phyloP scores from a whole-genome alignment of 169 alveolate genomes.

The Plasmodium cynomolgi region DNA sequence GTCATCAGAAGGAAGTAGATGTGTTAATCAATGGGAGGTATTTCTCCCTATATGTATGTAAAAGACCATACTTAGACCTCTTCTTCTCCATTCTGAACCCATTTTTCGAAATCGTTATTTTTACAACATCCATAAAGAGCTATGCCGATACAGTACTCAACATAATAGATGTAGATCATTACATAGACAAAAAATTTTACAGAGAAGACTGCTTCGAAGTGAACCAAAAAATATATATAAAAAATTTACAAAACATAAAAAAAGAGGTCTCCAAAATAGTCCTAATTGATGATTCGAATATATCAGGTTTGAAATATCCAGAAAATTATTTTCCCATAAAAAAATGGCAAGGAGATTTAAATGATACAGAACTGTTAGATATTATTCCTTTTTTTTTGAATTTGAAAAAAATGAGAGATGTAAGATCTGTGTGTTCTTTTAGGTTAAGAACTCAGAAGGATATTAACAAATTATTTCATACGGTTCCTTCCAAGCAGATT shows the following conservation, averaged over 20 bases:
- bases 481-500: slow-evolving; percentile 8
- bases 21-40: slow-evolving; percentile 74
- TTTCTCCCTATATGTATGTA: slow-evolving; percentile 70
- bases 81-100: slow-evolving; percentile 75
- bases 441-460: slow-evolving; percentile 69
- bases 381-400: slow-evolving; percentile 84
- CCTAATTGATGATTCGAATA: slow-evolving; percentile 71
- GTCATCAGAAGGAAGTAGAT: slow-evolving; percentile 61
- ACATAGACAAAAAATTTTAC: slow-evolving; percentile 78
- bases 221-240: slow-evolving; percentile 61
- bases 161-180: slow-evolving; percentile 77
- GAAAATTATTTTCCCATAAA: slow-evolving; percentile 81
- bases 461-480: background rate
- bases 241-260: slow-evolving; percentile 74
- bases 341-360: slow-evolving; percentile 84
- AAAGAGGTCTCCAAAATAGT: slow-evolving; percentile 79
- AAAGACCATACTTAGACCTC: slow-evolving; percentile 80
- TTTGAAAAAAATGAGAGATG: slow-evolving; percentile 78
- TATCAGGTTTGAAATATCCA: slow-evolving; percentile 77
- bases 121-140: slow-evolving; percentile 66
- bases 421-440: slow-evolving; percentile 76
- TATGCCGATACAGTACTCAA: slow-evolving; percentile 80
- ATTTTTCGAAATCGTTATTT: slow-evolving; percentile 78
- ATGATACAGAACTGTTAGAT: slow-evolving; percentile 83
- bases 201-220: slow-evolving; percentile 77